These are phyloP conservation scores for Calonectria hawksworthii DNA, from an alignment of 2,329 filamentous ascomycete species.

Conservation along the genomic window DNA sequence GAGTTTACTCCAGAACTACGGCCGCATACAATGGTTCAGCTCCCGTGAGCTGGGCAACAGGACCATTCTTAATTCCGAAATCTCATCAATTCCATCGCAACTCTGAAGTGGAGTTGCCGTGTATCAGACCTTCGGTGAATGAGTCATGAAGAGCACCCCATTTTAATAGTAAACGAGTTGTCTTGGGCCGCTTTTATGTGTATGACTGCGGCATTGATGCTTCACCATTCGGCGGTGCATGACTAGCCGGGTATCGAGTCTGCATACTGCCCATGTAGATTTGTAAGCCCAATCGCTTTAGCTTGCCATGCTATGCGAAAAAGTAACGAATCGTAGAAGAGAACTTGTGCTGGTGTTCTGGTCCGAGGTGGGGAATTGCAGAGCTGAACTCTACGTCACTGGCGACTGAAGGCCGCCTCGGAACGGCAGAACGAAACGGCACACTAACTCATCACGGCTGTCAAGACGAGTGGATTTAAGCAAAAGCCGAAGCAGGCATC, in stretches of 20 bases:
- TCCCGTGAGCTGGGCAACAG: background rate
- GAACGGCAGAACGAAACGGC: background rate
- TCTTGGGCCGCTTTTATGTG: background rate
- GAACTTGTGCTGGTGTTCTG: background rate
- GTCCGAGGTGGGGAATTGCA: background rate
- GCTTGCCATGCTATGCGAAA: too few species aligned
- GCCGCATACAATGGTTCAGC: background rate
- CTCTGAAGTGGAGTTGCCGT: background rate
- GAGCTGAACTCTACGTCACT: constrained; percentile 8
- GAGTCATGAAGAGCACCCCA: background rate
- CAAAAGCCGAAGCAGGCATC: constrained; percentile 15
- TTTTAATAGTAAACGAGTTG: background rate
- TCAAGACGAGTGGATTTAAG: constrained; percentile 14
- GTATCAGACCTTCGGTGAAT: background rate
- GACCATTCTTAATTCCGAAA: background rate
- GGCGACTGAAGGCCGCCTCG: background rate
- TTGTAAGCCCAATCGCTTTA: background rate
- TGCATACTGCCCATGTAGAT: too few species aligned
- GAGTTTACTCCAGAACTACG: background rate
- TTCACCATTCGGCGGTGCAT: background rate
- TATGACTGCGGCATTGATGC: background rate
- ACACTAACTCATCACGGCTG: constrained; percentile 1
- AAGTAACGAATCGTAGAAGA: background rate
- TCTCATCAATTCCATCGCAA: background rate
- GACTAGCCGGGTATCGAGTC: background rate